These are phyloP conservation scores for Daldinia childiae DNA, from an alignment of 495 filamentous ascomycete species.

Conservation along the genomic window DNA sequence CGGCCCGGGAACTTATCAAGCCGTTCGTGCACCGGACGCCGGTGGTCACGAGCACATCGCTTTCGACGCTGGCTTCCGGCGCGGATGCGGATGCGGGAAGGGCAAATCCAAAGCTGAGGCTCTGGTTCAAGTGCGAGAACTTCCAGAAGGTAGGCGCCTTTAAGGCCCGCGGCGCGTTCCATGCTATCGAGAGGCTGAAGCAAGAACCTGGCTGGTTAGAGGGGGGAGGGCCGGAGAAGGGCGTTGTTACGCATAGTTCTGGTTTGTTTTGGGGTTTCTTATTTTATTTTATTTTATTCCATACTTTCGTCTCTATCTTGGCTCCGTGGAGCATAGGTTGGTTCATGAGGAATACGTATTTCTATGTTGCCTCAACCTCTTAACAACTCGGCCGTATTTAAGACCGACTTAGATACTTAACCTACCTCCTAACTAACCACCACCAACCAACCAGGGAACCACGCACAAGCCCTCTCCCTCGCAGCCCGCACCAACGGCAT, in stretches of 20 bases:
- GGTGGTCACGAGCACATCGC: constrained; percentile 77
- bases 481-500: constrained; percentile 71
- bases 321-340: too few species aligned
- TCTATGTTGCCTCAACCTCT: constrained; percentile 4
- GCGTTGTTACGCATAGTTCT: constrained; percentile 91
- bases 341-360: neutral
- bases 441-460: constrained; percentile 74
- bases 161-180: constrained; percentile 90
- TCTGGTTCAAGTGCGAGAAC: constrained; percentile 99
- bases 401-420: neutral
- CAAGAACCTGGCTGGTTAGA: constrained; percentile 68
- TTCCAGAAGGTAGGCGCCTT: constrained; percentile 91
- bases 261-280: constrained; percentile 68
- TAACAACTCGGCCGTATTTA: too few species aligned
- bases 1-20: constrained; percentile 76
- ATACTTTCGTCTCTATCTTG: too few species aligned
- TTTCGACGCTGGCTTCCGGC: constrained; percentile 78
- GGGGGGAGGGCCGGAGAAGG: constrained; percentile 61
- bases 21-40: constrained; percentile 84
- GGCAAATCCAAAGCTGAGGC: constrained; percentile 70
- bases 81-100: constrained; percentile 45
- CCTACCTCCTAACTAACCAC: neutral
- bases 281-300: too few species aligned
- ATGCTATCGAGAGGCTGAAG: constrained; percentile 80
- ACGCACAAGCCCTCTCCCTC: constrained; percentile 92